Evolutionary conservation across 2,329 filamentous ascomycete species (phyloP).

Genomic region (Penicillium sp.): DNA sequence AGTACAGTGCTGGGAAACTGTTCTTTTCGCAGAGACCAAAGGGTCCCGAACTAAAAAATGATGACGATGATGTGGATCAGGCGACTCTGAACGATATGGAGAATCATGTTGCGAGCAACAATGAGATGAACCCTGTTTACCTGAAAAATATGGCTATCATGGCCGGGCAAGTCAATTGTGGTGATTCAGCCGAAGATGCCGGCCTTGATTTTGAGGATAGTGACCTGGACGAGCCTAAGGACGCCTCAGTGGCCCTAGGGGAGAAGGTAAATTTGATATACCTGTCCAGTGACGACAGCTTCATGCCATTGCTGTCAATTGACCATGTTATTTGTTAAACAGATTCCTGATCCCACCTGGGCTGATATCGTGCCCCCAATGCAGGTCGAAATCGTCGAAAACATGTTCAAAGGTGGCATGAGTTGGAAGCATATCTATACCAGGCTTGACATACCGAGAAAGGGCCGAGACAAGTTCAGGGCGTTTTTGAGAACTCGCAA

Average conservation of each 20-base stretch:
- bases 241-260: slow-evolving; percentile 7
- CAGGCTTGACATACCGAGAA: slow-evolving; percentile 26
- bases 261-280: slow-evolving; percentile 7
- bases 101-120: slow-evolving; percentile 26
- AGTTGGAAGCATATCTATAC: slow-evolving; percentile 22
- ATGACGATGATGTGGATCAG: neutral
- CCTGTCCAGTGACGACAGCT: neutral
- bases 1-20: too few species aligned
- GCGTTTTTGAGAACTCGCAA: slow-evolving; percentile 20
- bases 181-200: neutral
- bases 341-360: slow-evolving; percentile 30
- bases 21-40: too few species aligned
- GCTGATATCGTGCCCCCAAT: slow-evolving; percentile 32
- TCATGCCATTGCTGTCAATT: neutral
- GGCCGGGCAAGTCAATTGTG: neutral
- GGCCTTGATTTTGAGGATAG: slow-evolving; percentile 17
- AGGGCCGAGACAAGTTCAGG: slow-evolving; percentile 24
- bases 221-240: slow-evolving; percentile 14
- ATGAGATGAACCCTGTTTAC: slow-evolving; percentile 28
- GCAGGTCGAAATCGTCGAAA: slow-evolving; percentile 38
- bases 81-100: neutral
- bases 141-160: slow-evolving; percentile 29
- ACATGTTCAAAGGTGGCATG: slow-evolving; percentile 25
- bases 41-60: neutral
- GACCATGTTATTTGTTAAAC: neutral